Percentiles rank a stretch among this genome's conserved stretches.
phyloP scores from a whole-genome alignment of 202 grass and related monocot genomes.

The Carex arenaria region DNA sequence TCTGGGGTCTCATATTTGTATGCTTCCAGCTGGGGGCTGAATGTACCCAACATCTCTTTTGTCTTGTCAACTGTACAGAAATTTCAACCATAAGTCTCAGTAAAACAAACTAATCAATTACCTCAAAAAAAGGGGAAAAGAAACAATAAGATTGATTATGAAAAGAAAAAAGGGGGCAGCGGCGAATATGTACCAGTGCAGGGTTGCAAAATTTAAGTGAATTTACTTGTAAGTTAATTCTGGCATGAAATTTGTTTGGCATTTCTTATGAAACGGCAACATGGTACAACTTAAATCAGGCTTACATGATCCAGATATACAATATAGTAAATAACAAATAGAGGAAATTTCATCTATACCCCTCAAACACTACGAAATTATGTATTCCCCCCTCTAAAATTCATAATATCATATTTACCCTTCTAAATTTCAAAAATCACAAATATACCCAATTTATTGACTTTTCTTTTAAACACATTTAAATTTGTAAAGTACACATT shows the following conservation, averaged over 20 bases:
- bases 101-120: background rate
- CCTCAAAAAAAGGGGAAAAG: no score
- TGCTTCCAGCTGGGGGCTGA: constrained; percentile 84
- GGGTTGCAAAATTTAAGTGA: background rate
- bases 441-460: no score
- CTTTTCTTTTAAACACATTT: no score
- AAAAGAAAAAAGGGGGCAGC: background rate
- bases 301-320: background rate
- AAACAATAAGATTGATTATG: no score
- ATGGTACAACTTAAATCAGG: background rate
- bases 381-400: no score
- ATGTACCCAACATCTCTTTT: constrained; percentile 96
- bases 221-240: background rate
- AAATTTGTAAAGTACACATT: no score
- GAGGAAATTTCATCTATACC: no score
- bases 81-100: background rate
- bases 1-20: constrained; percentile 83
- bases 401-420: no score
- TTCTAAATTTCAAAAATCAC: no score
- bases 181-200: background rate
- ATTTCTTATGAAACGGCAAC: background rate
- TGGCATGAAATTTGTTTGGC: background rate
- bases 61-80: constrained; percentile 54
- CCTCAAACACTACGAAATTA: no score
- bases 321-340: background rate